phyloP scores from a whole-genome alignment of 2,329 filamentous ascomycete genomes.

The Colletotrichum sp. region DNA sequence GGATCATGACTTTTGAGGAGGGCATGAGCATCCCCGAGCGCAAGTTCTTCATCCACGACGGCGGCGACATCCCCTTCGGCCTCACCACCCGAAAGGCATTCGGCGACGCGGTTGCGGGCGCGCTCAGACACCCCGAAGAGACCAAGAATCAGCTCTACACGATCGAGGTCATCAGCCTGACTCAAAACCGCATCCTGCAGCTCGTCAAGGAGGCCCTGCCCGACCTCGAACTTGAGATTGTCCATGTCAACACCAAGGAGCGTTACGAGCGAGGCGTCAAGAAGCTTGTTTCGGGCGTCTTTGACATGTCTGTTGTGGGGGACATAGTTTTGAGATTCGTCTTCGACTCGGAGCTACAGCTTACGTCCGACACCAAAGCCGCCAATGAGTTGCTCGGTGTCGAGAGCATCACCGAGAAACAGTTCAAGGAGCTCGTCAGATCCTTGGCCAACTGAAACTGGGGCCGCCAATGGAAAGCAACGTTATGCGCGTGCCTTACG shows the following conservation, averaged over 20 bases:
- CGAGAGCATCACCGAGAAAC: not conserved
- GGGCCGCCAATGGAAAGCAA: not conserved
- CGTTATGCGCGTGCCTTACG: not conserved
- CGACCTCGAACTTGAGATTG: not conserved
- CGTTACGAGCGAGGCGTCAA: not conserved
- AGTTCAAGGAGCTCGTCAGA: not conserved
- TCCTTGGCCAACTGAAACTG: not conserved
- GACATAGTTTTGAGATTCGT: not conserved
- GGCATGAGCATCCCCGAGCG: not conserved
- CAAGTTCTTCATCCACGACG: slow-evolving; percentile 51
- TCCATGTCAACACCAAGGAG: not conserved
- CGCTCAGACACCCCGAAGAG: slow-evolving; percentile 48
- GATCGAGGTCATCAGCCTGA: slow-evolving; percentile 52
- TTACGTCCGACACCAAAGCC: not conserved
- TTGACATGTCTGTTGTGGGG: not conserved
- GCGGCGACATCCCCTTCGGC: slow-evolving; percentile 50
- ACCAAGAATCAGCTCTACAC: slow-evolving; percentile 60
- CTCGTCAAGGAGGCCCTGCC: slow-evolving; percentile 24
- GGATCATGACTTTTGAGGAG: slow-evolving; percentile 4
- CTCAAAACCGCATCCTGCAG: slow-evolving; percentile 54
- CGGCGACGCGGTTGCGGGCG: slow-evolving; percentile 49
- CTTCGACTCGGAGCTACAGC: not conserved
- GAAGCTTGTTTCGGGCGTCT: not conserved
- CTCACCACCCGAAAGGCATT: slow-evolving; percentile 50
- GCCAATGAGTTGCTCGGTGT: not conserved